These are phyloP conservation scores for Kwoniella europaea DNA, from an alignment of 768 basidiomycete genomes.

Conservation along the genomic window DNA sequence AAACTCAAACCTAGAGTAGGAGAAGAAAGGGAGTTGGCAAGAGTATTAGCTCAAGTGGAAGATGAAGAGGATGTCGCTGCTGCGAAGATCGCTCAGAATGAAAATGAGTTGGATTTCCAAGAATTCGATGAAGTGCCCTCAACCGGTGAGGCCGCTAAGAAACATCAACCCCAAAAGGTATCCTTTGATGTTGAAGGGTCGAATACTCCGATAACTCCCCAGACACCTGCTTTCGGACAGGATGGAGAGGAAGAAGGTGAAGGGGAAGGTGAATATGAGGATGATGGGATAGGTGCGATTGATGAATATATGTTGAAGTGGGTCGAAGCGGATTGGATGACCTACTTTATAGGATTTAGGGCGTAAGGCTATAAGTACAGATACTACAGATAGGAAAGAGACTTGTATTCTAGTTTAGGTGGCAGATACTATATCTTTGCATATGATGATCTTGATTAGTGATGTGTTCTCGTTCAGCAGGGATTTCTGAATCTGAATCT, in stretches of 20 bases:
- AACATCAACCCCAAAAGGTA: neutral
- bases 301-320: conserved; percentile 79
- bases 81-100: conserved; percentile 77
- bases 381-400: too few relatives aligned
- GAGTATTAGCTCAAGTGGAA: conserved; percentile 80
- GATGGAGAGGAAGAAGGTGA: conserved; percentile 53
- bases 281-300: conserved; percentile 71
- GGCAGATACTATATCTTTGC: too few relatives aligned
- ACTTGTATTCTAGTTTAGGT: too few relatives aligned
- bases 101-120: conserved; percentile 80
- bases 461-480: too few relatives aligned
- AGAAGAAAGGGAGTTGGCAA: conserved; percentile 60
- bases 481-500: too few relatives aligned
- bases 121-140: conserved; percentile 57
- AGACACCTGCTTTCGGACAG: conserved; percentile 20
- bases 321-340: conserved; percentile 58
- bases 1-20: conserved; percentile 27
- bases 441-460: too few relatives aligned
- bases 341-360: conserved; percentile 38
- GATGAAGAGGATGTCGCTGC: conserved; percentile 86
- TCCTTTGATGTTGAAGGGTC: neutral
- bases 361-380: too few relatives aligned
- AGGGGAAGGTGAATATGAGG: conserved; percentile 57
- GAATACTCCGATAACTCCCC: neutral
- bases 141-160: conserved; percentile 33